Evolutionary conservation across 2,329 filamentous ascomycete genomes (phyloP).

Genomic region (Balansia obtecta): DNA sequence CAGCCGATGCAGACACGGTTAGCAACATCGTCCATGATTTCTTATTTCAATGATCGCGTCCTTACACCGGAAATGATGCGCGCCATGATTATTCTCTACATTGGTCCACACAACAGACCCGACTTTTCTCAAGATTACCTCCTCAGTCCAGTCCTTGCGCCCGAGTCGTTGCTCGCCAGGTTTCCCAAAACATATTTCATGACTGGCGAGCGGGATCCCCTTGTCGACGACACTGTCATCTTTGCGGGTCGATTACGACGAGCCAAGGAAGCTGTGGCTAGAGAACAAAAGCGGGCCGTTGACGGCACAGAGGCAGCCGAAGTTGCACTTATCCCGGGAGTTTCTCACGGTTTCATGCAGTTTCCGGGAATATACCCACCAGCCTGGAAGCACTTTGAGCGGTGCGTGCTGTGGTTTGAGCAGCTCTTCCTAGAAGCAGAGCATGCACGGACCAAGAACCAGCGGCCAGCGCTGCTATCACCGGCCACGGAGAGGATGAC

Average conservation of each 20-base stretch:
- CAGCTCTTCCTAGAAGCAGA: slow-evolving; percentile 54
- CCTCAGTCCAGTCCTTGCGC: slow-evolving; percentile 79
- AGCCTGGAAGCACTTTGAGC: slow-evolving; percentile 76
- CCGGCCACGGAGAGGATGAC: background rate
- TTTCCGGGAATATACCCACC: slow-evolving; percentile 82
- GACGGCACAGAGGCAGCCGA: slow-evolving; percentile 42
- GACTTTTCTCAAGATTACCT: slow-evolving; percentile 89
- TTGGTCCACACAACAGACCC: slow-evolving; percentile 84
- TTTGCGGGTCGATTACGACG: slow-evolving; percentile 82
- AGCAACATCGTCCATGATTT: slow-evolving; percentile 93
- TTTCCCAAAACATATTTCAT: slow-evolving; percentile 93
- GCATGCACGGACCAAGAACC: slow-evolving; percentile 18
- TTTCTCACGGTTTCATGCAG: slow-evolving; percentile 88
- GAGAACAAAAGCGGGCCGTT: slow-evolving; percentile 12
- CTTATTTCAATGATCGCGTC: slow-evolving; percentile 93
- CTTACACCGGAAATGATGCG: slow-evolving; percentile 97
- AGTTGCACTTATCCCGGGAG: slow-evolving; percentile 73
- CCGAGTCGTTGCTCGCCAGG: slow-evolving; percentile 66
- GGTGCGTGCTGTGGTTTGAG: slow-evolving; percentile 69
- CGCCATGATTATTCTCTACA: slow-evolving; percentile 96
- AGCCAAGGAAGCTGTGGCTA: slow-evolving; percentile 47
- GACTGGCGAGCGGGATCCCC: slow-evolving; percentile 85
- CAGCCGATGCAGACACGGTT: slow-evolving; percentile 67
- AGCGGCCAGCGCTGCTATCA: background rate
- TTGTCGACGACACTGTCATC: slow-evolving; percentile 94